Percentiles rank a stretch among this genome's conserved stretches.
Evolutionary conservation across 2,329 filamentous ascomycete genomes (phyloP).

Genomic region (Pestalotiopsis sp.): DNA sequence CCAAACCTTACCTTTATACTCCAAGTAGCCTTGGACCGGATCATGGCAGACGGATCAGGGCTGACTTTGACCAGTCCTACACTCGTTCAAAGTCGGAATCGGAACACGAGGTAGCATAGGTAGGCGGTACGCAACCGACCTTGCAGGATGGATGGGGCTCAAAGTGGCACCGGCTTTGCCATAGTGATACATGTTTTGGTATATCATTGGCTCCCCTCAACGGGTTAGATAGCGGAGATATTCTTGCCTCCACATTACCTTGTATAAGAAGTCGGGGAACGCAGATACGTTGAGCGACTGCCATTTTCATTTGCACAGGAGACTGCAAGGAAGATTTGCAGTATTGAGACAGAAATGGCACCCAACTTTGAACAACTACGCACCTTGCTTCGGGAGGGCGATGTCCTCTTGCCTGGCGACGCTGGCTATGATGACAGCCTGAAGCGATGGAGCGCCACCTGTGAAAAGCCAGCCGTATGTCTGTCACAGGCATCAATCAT

Average conservation of each 20-base stretch:
- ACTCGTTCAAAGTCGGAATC: not conserved
- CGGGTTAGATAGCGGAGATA: not conserved
- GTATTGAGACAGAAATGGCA: not conserved
- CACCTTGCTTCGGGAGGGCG: slow-evolving; percentile 20
- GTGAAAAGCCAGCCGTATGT: slow-evolving; percentile 36
- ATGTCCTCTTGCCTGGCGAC: slow-evolving; percentile 35
- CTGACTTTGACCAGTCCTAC: not conserved
- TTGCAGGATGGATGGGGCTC: not conserved
- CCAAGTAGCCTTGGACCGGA: not conserved
- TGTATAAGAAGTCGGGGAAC: not conserved
- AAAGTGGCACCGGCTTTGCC: not conserved
- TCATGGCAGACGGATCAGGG: not conserved
- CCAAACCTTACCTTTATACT: not conserved
- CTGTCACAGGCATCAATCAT: not conserved
- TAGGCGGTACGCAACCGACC: not conserved
- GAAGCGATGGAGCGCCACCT: slow-evolving; percentile 39
- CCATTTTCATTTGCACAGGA: not conserved
- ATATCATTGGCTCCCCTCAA: not conserved
- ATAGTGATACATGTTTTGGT: not conserved
- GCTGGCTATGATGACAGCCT: slow-evolving; percentile 37
- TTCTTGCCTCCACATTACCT: not conserved
- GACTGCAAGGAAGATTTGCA: not conserved
- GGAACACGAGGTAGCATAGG: not conserved
- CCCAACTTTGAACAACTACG: slow-evolving; percentile 14
- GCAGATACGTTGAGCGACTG: not conserved